Evolutionary conservation across 805 yeast genomes (phyloP), one percentile per base, ranked within the genome.

Genomic region (Candida tammaniensis): DNA sequence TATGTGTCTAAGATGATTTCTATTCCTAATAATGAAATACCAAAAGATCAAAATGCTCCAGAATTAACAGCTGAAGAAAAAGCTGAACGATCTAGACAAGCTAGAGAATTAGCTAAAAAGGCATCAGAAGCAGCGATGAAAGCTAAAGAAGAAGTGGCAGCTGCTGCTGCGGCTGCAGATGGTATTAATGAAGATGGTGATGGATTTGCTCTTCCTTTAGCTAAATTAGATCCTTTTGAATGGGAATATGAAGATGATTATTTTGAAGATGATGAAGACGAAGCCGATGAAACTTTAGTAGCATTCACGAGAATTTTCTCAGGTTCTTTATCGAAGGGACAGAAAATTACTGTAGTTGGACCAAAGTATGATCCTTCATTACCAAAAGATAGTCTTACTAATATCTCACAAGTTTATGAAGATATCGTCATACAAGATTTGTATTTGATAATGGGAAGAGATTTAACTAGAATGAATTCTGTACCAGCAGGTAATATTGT

Each of bases 401-500:
- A 68, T 24, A 80, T 80, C 12, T 64, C 57, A 7, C 80, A 80
- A 45, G 74, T 81, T 40, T 63, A 72, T 18, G 64, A 75, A 18
- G 72, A 70, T 5, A 75, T 83, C 1, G 76, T 70, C 10, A 72
- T 93, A 23, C 73, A 83, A 5, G 84, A 81, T 27, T 61, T 93
- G 24, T 89, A 77, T 49, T 61, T 93, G 36, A 68, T 93, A 35
- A 93, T 93, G 98, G 99, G 98, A 13, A 70, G 91, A 44, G 97
- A 93, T 40, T 63, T 91, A 22, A 78, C 88, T 2, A 71, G 89
- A 3, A 67, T 93, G 43, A 74, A 81, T 27, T 72, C 71, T 12
- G 96, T 91, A 4, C 96, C 96, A 2, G 91, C 97, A 1, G 99
- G 99, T 20, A 87, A 85, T 47, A 87, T 93, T 41, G 94, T 86